Percentiles rank a stretch among this genome's conserved stretches.
Conservation (phyloP, 1,284 basidiomycete species). For the Meira nashicola region DNA sequence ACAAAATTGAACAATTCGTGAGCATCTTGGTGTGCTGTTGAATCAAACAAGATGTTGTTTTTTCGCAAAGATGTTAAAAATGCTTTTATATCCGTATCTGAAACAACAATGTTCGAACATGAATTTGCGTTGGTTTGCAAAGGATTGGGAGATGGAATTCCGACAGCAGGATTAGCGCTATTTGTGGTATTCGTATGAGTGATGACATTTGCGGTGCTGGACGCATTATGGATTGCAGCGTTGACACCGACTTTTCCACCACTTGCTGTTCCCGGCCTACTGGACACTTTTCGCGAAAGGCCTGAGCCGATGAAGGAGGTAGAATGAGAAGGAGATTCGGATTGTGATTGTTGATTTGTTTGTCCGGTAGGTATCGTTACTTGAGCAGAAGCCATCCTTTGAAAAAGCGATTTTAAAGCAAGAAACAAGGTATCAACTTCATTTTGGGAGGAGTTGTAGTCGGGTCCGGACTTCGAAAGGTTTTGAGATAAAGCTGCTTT, state of each 20-base stretch:
- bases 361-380: background rate
- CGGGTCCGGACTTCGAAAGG: background rate
- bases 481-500: background rate
- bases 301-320: background rate
- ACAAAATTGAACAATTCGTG: conserved; percentile 95
- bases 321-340: background rate
- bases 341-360: no score
- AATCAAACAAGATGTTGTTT: conserved; percentile 46
- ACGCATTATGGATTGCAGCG: no score
- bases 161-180: no score
- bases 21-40: conserved; percentile 67
- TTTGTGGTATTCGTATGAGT: no score
- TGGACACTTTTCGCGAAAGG: background rate
- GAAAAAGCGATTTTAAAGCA: background rate
- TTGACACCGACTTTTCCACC: no score
- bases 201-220: no score
- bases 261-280: background rate
- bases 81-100: conserved; percentile 27
- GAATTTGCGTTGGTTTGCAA: conserved; percentile 22
- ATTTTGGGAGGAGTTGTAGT: background rate
- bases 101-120: conserved; percentile 26
- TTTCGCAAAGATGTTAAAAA: conserved; percentile 40
- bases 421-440: background rate
- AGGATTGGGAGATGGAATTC: no score
- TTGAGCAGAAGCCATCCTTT: background rate